These are phyloP conservation scores for Pistacia atlantica DNA, from an alignment of 345 rosid genomes.

Conservation along the genomic window DNA sequence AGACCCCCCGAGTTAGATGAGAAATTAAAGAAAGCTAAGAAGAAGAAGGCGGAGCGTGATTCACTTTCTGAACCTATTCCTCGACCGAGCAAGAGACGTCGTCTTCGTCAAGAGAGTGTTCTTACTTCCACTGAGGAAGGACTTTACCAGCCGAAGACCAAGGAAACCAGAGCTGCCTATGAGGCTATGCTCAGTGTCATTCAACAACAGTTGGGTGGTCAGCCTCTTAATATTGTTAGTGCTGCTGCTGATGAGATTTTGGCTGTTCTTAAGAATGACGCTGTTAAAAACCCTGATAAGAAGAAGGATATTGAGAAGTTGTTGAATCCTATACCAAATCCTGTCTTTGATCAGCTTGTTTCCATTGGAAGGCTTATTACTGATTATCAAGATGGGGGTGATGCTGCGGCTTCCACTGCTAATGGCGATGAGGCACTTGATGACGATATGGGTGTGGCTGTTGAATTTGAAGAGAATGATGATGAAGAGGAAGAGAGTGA, in stretches of 20 bases:
- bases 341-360: slow-evolving; percentile 74
- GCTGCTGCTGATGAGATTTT: slow-evolving; percentile 94
- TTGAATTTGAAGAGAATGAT: slow-evolving; percentile 88
- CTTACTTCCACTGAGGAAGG: slow-evolving; percentile 78
- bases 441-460: slow-evolving; percentile 90
- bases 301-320: slow-evolving; percentile 84
- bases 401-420: slow-evolving; percentile 42
- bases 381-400: slow-evolving; percentile 73
- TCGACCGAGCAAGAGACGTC: slow-evolving; percentile 72
- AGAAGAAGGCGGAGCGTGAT: slow-evolving; percentile 77
- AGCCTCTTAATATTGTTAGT: slow-evolving; percentile 71
- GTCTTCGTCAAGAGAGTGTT: slow-evolving; percentile 80
- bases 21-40: slow-evolving; percentile 81
- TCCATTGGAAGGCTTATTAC: slow-evolving; percentile 75
- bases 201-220: slow-evolving; percentile 90
- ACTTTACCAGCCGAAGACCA: slow-evolving; percentile 89
- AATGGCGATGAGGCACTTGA: slow-evolving; percentile 79
- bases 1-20: slow-evolving; percentile 85
- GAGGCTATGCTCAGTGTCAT: slow-evolving; percentile 86
- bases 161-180: slow-evolving; percentile 86
- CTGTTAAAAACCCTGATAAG: slow-evolving; percentile 64
- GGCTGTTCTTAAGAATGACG: slow-evolving; percentile 85
- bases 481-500: slow-evolving; percentile 92
- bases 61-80: slow-evolving; percentile 43
- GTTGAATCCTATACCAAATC: slow-evolving; percentile 48